phyloP scores from a whole-genome alignment of 768 basidiomycete genomes.

The Rickenella mellea region DNA sequence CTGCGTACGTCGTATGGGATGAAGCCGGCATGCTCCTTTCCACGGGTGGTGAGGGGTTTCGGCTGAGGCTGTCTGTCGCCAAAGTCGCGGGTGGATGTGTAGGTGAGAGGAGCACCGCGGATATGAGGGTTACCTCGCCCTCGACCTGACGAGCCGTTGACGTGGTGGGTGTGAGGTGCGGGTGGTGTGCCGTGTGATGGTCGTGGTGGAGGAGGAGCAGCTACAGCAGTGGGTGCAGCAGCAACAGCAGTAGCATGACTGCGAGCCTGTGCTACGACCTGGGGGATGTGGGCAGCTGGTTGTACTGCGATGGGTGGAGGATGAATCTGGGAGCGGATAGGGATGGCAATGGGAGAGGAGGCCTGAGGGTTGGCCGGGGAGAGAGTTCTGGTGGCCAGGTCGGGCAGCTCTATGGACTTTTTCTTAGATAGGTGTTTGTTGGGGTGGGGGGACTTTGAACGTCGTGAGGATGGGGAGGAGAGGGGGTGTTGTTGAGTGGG shows the following conservation, averaged over 20 bases:
- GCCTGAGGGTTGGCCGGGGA: conserved; percentile 32
- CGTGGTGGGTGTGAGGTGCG: too few species aligned
- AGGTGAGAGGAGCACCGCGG: conserved; percentile 25
- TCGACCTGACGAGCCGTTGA: background rate
- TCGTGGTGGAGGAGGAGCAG: conserved; percentile 21
- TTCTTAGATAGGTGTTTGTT: conserved; percentile 35
- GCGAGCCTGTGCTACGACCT: background rate
- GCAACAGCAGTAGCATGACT: conserved; percentile 5
- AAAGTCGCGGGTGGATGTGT: conserved; percentile 36
- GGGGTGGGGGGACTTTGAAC: background rate
- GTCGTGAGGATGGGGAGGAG: background rate
- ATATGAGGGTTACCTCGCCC: conserved; percentile 22
- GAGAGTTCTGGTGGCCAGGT: conserved; percentile 47
- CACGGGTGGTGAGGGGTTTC: conserved; percentile 13
- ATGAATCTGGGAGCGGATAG: conserved; percentile 18
- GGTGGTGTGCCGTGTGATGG: conserved; percentile 18
- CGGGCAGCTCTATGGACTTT: conserved; percentile 67
- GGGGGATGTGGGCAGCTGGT: conserved; percentile 5
- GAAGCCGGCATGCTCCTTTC: conserved; percentile 25
- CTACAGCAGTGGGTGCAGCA: background rate
- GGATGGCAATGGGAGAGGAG: conserved; percentile 42
- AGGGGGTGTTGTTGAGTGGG: background rate
- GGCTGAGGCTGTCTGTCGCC: conserved; percentile 10
- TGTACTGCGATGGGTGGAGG: conserved; percentile 2
- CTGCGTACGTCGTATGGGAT: conserved; percentile 52